phyloP scores from a whole-genome alignment of 805 yeast genomes.

The Sugiyamaella americana region DNA sequence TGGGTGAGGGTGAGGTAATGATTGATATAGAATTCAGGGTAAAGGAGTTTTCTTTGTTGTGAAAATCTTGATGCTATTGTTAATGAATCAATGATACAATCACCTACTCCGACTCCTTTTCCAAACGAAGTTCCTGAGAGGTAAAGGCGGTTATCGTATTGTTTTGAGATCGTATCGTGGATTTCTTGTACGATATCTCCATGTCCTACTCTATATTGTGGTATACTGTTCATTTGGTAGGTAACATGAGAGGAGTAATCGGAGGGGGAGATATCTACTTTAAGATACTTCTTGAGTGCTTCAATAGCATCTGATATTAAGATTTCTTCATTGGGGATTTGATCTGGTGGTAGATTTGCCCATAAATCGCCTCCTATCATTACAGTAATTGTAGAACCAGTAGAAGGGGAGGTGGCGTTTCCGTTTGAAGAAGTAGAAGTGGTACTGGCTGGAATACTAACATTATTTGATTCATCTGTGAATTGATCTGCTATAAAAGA shows the following conservation, averaged over 20 bases:
- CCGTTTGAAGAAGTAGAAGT: neutral
- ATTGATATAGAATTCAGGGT: conserved; percentile 28
- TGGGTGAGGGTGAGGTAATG: conserved; percentile 24
- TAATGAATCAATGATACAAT: conserved; percentile 63
- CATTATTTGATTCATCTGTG: neutral
- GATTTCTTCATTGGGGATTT: conserved; percentile 25
- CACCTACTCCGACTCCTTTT: conserved; percentile 84
- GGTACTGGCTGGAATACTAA: neutral
- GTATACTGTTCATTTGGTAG: conserved; percentile 57
- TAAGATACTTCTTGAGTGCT: conserved; percentile 38
- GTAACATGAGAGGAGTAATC: conserved; percentile 33
- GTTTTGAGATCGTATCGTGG: conserved; percentile 30
- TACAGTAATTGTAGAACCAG: conserved; percentile 56
- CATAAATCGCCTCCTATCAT: conserved; percentile 85
- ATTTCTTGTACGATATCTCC: conserved; percentile 37
- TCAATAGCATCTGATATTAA: conserved; percentile 31
- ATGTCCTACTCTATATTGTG: conserved; percentile 74
- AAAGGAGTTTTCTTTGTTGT: conserved; percentile 27
- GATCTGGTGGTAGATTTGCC: conserved; percentile 23
- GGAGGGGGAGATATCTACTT: conserved; percentile 26
- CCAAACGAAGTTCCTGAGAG: conserved; percentile 79
- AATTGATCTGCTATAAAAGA: conserved; percentile 1
- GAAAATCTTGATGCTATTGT: conserved; percentile 45
- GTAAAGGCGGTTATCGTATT: conserved; percentile 40
- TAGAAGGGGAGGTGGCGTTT: neutral